Evolutionary conservation across 345 rosid genomes (phyloP), one percentile per base, ranked within the genome.

Genomic region (Rhodomyrtus tomentosa): DNA sequence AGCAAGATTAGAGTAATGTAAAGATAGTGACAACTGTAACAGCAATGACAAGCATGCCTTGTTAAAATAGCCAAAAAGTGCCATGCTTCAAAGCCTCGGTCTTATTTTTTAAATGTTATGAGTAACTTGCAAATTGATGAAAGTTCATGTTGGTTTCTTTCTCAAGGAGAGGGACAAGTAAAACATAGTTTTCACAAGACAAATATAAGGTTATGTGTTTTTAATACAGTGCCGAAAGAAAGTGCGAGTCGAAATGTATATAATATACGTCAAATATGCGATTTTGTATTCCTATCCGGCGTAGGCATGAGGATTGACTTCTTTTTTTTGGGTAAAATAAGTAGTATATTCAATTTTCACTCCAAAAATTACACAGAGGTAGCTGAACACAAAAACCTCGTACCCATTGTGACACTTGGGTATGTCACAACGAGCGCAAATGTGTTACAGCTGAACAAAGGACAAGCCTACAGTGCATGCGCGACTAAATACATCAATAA

Each of bases 121-220:
- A 68, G 45, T 36, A 68, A 36, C 76, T 76, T 25, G 54, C 20
- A 83, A 48, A 73, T 80, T 51, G 40, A 92, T 87, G 90, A 91
- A 53, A 73, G 85, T 87, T 88, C 45, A 90, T 90, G 90, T 89
- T 86, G 90, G 36, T 72, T 29, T 40, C 55, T 29, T 21, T 55
- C 85, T 73, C 7, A 52, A 74, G 84, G 68, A 9, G 36, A 72
- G 55, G 55, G 90, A 88, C 55, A 81, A 88, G 92, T 82, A 87
- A 86, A 85, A 86, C 87, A 80, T 89, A 56, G 84, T 88, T 90
- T 90, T 92, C 90, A 18, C 25, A 83, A 50, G 55, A 85, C 2
- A 83, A 80, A 58, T 40, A 36, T 36, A 32, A 36, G 40, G 9
- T 18, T 36, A 18, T 68, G 24, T 68, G n/a, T 32, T 32, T 62